phyloP scores from a whole-genome alignment of 1,284 basidiomycete genomes.

The Irpex rosettiformis region DNA sequence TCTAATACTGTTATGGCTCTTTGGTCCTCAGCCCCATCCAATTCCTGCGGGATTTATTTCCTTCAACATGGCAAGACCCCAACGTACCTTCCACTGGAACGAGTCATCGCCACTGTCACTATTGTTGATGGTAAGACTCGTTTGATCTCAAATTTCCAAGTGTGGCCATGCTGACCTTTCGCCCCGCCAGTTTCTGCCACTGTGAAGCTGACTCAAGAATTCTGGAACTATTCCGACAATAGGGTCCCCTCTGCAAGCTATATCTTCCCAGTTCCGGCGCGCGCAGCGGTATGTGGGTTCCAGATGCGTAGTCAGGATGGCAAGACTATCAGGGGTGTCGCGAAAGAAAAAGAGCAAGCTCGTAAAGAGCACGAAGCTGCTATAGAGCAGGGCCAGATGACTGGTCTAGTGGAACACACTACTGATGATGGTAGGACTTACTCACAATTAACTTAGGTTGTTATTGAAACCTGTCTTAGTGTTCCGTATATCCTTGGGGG shows the following conservation, averaged over 20 bases:
- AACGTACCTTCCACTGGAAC: slow-evolving; percentile 6
- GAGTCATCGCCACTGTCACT: not conserved
- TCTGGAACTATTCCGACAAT: slow-evolving; percentile 8
- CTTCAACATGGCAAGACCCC: too few species aligned
- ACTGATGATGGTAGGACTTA: slow-evolving; percentile 46
- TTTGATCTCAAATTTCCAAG: not conserved
- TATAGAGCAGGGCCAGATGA: slow-evolving; percentile 34
- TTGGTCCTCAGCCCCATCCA: too few species aligned
- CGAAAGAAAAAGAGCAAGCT: slow-evolving; percentile 48
- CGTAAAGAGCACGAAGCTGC: slow-evolving; percentile 40
- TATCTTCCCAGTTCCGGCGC: slow-evolving; percentile 38
- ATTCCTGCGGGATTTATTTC: too few species aligned
- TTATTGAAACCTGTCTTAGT: slow-evolving; percentile 31
- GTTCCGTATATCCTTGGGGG: slow-evolving; percentile 55
- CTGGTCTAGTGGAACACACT: slow-evolving; percentile 47
- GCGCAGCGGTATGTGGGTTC: slow-evolving; percentile 47
- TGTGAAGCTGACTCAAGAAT: slow-evolving; percentile 41
- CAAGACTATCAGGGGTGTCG: slow-evolving; percentile 39
- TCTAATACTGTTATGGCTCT: too few species aligned
- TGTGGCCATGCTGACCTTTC: not conserved
- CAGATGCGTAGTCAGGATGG: slow-evolving; percentile 40
- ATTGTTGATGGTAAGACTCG: slow-evolving; percentile 6
- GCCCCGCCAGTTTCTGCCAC: slow-evolving; percentile 41
- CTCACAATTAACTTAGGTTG: not conserved
- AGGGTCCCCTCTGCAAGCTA: not conserved